Percentiles rank a stretch among this genome's conserved stretches.
Evolutionary conservation across 2,329 filamentous ascomycete genomes (phyloP).

Genomic region (Lasiodiplodia sp.): DNA sequence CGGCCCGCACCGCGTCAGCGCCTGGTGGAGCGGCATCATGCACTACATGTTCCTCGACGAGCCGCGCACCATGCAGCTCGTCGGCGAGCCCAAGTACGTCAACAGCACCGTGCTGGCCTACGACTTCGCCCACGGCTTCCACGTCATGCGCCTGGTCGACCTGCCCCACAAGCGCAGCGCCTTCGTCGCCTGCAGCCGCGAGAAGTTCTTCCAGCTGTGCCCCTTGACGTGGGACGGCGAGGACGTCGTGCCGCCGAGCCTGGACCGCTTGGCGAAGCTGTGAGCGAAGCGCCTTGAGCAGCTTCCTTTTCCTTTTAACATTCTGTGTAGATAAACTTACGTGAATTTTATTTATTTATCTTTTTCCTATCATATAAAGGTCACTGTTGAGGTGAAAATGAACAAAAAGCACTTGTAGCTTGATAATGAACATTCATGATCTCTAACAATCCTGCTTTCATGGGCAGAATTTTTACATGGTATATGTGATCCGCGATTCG

Average conservation of each 20-base stretch:
- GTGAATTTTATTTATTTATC: background rate
- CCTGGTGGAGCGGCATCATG: conserved; percentile 65
- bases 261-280: conserved; percentile 11
- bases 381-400: background rate
- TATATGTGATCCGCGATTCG: background rate
- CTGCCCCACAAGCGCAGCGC: conserved; percentile 75
- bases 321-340: background rate
- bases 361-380: background rate
- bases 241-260: background rate
- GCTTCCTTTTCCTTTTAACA: background rate
- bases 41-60: conserved; percentile 68
- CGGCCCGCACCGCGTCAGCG: conserved; percentile 63
- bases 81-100: conserved; percentile 76
- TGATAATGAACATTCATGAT: background rate
- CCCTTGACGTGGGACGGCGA: conserved; percentile 50
- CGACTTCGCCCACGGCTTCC: conserved; percentile 76
- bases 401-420: background rate
- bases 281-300: background rate
- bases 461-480: background rate
- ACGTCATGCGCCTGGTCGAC: conserved; percentile 75
- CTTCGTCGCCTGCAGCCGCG: conserved; percentile 69
- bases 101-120: conserved; percentile 75
- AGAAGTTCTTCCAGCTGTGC: conserved; percentile 74
- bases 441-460: background rate
- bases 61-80: conserved; percentile 61